Percentiles rank a stretch among this genome's conserved stretches.
These are phyloP conservation scores for Penicillium crustosum DNA, from an alignment of 2,329 filamentous ascomycete genomes.

Conservation along the genomic window DNA sequence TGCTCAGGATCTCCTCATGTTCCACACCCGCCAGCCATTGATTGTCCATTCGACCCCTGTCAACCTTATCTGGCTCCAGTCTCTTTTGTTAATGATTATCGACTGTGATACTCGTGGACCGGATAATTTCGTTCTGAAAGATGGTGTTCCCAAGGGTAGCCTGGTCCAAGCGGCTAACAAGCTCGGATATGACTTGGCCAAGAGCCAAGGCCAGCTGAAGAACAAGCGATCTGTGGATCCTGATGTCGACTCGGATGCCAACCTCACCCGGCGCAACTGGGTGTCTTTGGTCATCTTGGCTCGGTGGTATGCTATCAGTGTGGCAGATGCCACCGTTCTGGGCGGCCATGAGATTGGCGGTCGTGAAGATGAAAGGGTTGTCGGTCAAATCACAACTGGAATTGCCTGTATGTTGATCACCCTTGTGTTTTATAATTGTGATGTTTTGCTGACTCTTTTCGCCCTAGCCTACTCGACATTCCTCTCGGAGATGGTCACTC, in stretches of 20 bases:
- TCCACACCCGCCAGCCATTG: constrained; percentile 40
- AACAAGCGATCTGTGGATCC: constrained; percentile 35
- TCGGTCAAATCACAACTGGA: constrained; percentile 38
- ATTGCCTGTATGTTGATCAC: constrained; percentile 39
- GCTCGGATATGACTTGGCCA: constrained; percentile 41
- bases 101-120: constrained; percentile 45
- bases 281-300: constrained; percentile 41
- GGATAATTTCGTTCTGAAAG: constrained; percentile 43
- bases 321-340: constrained; percentile 41
- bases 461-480: constrained; percentile 38
- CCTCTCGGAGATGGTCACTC: constrained; percentile 37
- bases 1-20: constrained; percentile 42
- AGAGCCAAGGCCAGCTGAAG: constrained; percentile 41
- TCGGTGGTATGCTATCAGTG: constrained; percentile 45
- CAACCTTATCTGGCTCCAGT: constrained; percentile 46
- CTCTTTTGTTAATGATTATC: constrained; percentile 43
- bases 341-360: constrained; percentile 40
- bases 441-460: constrained; percentile 7
- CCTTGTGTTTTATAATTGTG: neutral
- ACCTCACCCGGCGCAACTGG: constrained; percentile 43
- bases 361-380: constrained; percentile 40
- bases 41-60: constrained; percentile 35
- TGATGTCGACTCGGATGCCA: constrained; percentile 43
- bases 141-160: constrained; percentile 42
- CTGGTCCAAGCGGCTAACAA: constrained; percentile 43